phyloP scores from a whole-genome alignment of 2,329 filamentous ascomycete genomes.

The Sclerotinia borealis region DNA sequence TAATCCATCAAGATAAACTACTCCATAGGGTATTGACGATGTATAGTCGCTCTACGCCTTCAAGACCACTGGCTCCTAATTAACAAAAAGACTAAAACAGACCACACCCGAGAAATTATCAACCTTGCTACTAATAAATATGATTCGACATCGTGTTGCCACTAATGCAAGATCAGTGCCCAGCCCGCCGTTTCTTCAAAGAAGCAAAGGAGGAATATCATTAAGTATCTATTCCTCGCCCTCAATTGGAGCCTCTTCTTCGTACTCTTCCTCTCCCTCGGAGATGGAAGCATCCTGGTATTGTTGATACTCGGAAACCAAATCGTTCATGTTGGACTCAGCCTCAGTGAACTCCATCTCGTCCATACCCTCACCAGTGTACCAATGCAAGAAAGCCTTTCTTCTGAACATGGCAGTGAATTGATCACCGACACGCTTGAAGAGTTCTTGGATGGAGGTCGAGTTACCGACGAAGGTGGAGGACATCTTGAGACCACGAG shows the following conservation, averaged over 20 bases:
- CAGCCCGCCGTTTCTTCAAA: constrained; percentile 14
- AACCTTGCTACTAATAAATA: constrained; percentile 24
- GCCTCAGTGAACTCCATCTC: constrained; percentile 99
- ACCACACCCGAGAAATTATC: constrained; percentile 20
- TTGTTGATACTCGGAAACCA: constrained; percentile 99
- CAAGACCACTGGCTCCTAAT: constrained; percentile 18
- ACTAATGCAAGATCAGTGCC: constrained; percentile 18
- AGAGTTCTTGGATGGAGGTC: constrained; percentile 99
- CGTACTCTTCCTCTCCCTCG: constrained; percentile 88
- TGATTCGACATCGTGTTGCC: constrained; percentile 22
- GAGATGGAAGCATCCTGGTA: constrained; percentile 99
- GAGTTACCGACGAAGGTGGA: constrained; percentile 99
- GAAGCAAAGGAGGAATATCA: constrained; percentile 14
- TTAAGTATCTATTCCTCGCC: constrained; percentile 48
- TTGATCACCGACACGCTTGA: constrained; percentile 99
- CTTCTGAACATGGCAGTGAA: constrained; percentile 99
- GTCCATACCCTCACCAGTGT: constrained; percentile 99
- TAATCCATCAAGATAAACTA: constrained; percentile 27
- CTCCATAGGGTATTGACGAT: constrained; percentile 24
- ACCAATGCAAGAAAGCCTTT: constrained; percentile 99
- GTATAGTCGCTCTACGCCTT: constrained; percentile 23
- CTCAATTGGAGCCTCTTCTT: constrained; percentile 73
- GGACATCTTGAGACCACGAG: constrained; percentile 97
- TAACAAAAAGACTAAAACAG: constrained; percentile 20
- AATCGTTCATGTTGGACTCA: constrained; percentile 99